Evolutionary conservation across 352 stramenopile species (phyloP).

Genomic region (Phytophthora colocasiae): DNA sequence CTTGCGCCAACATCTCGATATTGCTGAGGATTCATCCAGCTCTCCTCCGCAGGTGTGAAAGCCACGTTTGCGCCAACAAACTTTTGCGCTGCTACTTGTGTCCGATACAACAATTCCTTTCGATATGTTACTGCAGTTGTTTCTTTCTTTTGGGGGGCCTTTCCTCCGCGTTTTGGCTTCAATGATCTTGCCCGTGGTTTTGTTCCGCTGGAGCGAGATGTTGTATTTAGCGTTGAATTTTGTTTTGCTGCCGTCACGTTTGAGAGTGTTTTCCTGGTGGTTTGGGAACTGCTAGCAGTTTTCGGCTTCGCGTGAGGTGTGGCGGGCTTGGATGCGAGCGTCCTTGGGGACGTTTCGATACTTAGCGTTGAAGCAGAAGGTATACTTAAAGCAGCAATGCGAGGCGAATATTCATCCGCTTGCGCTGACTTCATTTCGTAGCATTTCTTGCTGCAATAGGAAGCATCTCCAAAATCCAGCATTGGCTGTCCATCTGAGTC

Average conservation of each 20-base stretch:
- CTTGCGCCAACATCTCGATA: background rate
- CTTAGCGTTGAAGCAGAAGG: no score
- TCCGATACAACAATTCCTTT: background rate
- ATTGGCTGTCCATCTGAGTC: background rate
- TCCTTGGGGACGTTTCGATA: background rate
- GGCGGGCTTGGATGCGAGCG: no score
- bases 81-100: background rate
- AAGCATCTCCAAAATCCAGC: background rate
- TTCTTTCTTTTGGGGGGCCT: background rate
- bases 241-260: no score
- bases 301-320: no score
- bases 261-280: no score
- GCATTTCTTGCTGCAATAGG: background rate
- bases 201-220: background rate
- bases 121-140: background rate
- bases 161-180: no score
- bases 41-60: constrained; percentile 3
- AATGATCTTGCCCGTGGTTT: background rate
- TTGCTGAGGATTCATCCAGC: background rate
- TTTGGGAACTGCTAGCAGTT: no score
- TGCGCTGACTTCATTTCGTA: background rate
- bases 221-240: no score
- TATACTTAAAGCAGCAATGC: no score
- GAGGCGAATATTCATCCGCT: no score
- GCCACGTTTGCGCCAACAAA: background rate